These are phyloP conservation scores for Tuber magnatum DNA, from an alignment of 495 filamentous ascomycete genomes.

Conservation along the genomic window DNA sequence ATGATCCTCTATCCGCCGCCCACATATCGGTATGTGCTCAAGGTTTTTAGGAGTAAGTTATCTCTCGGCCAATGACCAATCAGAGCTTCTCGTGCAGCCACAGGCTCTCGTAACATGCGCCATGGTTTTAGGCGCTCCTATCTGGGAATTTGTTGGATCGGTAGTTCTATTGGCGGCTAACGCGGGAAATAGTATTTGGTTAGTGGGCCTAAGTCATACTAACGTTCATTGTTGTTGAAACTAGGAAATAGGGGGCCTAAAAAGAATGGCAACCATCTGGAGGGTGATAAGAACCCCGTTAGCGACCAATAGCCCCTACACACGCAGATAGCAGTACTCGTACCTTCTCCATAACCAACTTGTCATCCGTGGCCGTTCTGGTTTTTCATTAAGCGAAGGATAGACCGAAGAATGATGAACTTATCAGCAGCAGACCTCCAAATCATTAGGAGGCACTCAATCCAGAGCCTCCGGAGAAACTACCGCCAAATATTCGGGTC, in stretches of 20 bases:
- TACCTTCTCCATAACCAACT: background rate
- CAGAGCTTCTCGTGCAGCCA: background rate
- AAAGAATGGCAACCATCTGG: background rate
- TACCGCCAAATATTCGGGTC: background rate
- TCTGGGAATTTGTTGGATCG: background rate
- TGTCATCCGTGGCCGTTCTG: background rate
- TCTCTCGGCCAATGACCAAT: background rate
- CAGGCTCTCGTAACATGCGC: background rate
- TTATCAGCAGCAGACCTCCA: background rate
- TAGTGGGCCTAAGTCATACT: too few species aligned
- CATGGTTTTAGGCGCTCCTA: background rate
- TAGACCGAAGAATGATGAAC: background rate
- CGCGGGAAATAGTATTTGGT: background rate
- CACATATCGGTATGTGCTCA: background rate
- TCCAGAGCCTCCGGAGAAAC: background rate
- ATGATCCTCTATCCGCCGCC: background rate
- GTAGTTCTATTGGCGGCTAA: background rate
- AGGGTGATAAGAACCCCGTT: background rate
- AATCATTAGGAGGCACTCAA: background rate
- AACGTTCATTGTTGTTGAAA: background rate
- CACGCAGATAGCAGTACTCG: fast-evolving
- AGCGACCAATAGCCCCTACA: background rate
- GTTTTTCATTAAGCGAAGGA: background rate
- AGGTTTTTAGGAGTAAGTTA: background rate
- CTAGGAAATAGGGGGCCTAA: background rate